Evolutionary conservation across 1,284 basidiomycete species (phyloP), one percentile per base, ranked within the genome.

Genomic region (Singerocomus rubriflavus): DNA sequence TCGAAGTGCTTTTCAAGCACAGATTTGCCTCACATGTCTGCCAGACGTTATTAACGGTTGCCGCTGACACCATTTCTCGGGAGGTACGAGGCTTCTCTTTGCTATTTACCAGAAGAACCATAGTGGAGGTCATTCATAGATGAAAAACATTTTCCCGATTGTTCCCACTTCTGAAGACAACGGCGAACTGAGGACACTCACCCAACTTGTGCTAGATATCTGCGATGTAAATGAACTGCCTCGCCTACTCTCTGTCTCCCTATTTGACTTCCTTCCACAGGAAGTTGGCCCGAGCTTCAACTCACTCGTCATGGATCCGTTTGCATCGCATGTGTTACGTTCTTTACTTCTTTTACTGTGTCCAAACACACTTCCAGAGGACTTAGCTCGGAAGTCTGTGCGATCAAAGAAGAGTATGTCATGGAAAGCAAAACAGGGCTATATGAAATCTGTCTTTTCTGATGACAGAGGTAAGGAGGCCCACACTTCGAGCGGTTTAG

Each of bases 21-120:
- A 81, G 93, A 21, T 94, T 93, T 71, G 91, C 88, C 14, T 94
- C 91, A 25, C 94, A 97, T 78, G 93, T 96, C 9, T 86, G 88
- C 57, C 93, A 97, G 68, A 96, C 93, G 0, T 73, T 95, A 56
- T 77, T 96, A 57, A 79, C 78, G 5, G 78, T 92, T 6, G 84
- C 85, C 0, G 72, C 71, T n/a, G 79, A 85, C 40, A 93, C 92
- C 0, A 71, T 94, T 25, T 79, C 84, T 42, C 79, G 93, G 61
- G 94, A 98, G 80, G 92, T 91, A 53, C 46, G 41, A 31, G 39
- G 35, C 31, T 35, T 26, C 6, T 31, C 17, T 39, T 16, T 29
- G 13, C 53, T 33, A 30, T 33, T 38, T 16, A 44, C 21, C 40
- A 45, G 27, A 50, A 34, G 12, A n/a, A 50, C 35, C 11, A 17